Percentiles rank a stretch among this genome's conserved stretches.
phyloP scores from a whole-genome alignment of 1,139 yeast genomes.

The Saccharomyces hybrid region DNA sequence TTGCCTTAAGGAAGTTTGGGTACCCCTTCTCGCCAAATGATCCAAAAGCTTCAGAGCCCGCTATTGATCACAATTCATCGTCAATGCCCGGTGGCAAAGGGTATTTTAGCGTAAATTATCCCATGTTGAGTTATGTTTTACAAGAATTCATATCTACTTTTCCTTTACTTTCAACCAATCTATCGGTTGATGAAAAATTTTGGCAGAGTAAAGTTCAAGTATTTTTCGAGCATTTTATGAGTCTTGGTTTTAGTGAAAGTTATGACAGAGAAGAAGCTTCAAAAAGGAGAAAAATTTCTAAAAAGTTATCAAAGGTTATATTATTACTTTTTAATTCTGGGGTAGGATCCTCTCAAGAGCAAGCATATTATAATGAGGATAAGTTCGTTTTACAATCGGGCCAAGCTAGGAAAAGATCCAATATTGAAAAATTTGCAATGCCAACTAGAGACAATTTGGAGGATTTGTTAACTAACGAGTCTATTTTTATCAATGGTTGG shows the following conservation, averaged over 20 bases:
- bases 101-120: conserved; percentile 2
- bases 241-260: conserved; percentile 58
- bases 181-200: conserved; percentile 46
- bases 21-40: conserved; percentile 51
- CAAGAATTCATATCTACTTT: conserved; percentile 54
- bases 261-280: conserved; percentile 68
- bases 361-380: conserved; percentile 40
- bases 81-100: not conserved
- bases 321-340: conserved; percentile 70
- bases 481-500: conserved; percentile 49
- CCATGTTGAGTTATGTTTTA: conserved; percentile 54
- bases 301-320: conserved; percentile 53
- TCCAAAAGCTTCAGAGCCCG: conserved; percentile 16
- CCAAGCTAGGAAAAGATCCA: conserved; percentile 25
- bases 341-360: conserved; percentile 53
- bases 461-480: conserved; percentile 38
- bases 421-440: conserved; percentile 36
- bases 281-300: conserved; percentile 58
- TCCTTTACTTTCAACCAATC: conserved; percentile 56
- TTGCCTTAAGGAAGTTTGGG: conserved; percentile 61
- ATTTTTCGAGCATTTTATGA: conserved; percentile 69
- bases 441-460: conserved; percentile 50
- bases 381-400: conserved; percentile 23
- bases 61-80: not conserved
- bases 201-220: conserved; percentile 78